Conservation (phyloP, 192 early-diverging fungal species). For the Coemansia nantahalensis region DNA sequence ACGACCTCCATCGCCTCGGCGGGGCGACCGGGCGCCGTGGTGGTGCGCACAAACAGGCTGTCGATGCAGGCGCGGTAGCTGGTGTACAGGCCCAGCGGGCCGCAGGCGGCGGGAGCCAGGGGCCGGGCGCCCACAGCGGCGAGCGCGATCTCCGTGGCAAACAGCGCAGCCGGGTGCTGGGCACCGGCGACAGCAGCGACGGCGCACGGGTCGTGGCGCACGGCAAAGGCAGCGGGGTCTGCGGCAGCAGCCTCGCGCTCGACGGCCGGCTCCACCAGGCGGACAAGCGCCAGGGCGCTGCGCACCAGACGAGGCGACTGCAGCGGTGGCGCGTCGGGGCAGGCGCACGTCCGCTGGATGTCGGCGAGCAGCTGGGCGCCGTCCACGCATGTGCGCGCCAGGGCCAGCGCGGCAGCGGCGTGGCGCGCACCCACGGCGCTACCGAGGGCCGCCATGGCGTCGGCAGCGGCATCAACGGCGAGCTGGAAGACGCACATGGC, state of each 20-base stretch:
- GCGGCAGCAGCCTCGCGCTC: not conserved
- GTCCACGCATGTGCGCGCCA: slow-evolving; percentile 26
- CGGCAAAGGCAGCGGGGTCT: not conserved
- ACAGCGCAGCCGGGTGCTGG: slow-evolving; percentile 14
- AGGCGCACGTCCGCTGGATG: slow-evolving; percentile 12
- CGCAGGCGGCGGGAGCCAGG: not conserved
- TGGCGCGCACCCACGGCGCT: not conserved
- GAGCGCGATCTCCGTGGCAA: not conserved
- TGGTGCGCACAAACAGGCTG: slow-evolving; percentile 14
- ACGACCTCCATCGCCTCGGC: slow-evolving; percentile 8
- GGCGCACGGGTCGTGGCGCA: slow-evolving; percentile 17
- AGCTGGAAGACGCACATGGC: slow-evolving; percentile 10
- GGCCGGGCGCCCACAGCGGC: no score
- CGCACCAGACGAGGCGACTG: slow-evolving; percentile 8
- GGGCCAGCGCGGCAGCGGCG: slow-evolving; percentile 4
- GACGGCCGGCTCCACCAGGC: slow-evolving; percentile 3
- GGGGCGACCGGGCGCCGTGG: not conserved
- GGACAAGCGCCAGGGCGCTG: slow-evolving; percentile 8
- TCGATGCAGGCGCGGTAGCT: slow-evolving; percentile 17
- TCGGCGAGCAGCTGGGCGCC: slow-evolving; percentile 9
- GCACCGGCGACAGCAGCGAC: slow-evolving; percentile 11
- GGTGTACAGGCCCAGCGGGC: not conserved
- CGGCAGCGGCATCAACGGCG: slow-evolving; percentile 1
- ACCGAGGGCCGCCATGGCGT: not conserved
- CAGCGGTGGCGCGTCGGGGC: slow-evolving; percentile 6